phyloP scores from a whole-genome alignment of 1,284 basidiomycete species.

The Tylopilus sp. region DNA sequence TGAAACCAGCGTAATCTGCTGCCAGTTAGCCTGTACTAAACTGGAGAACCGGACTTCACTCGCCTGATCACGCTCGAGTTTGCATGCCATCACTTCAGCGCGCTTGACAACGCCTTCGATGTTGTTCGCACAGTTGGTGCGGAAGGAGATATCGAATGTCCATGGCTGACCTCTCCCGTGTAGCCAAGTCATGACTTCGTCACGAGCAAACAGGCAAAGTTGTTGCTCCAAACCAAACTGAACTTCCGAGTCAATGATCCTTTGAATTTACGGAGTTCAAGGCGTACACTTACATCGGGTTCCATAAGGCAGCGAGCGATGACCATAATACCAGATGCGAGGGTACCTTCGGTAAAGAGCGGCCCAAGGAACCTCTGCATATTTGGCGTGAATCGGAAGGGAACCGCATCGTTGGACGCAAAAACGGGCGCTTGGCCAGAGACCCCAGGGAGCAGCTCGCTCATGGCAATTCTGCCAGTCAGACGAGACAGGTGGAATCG shows the following conservation, averaged over 20 bases:
- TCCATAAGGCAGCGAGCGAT: slow-evolving; percentile 89
- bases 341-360: slow-evolving; percentile 85
- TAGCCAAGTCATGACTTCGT: slow-evolving; percentile 85
- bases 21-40: slow-evolving; percentile 24
- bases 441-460: slow-evolving; percentile 80
- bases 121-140: slow-evolving; percentile 67
- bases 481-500: slow-evolving; percentile 87
- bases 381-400: slow-evolving; percentile 97
- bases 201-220: slow-evolving; percentile 85
- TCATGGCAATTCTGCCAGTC: slow-evolving; percentile 90
- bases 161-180: slow-evolving; percentile 48
- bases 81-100: slow-evolving; percentile 83
- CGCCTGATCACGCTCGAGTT: slow-evolving; percentile 77
- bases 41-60: background rate
- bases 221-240: slow-evolving; percentile 88
- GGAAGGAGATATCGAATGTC: slow-evolving; percentile 60
- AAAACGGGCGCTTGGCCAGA: slow-evolving; percentile 60
- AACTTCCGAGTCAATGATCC: slow-evolving; percentile 2
- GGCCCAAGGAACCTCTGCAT: slow-evolving; percentile 93
- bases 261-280: background rate
- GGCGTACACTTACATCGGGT: slow-evolving; percentile 68
- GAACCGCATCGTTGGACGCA: slow-evolving; percentile 81
- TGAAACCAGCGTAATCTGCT: slow-evolving; percentile 34
- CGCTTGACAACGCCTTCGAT: slow-evolving; percentile 82
- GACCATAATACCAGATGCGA: slow-evolving; percentile 86